Conservation (phyloP, 1,284 basidiomycete species). For the Cerrena zonata region DNA sequence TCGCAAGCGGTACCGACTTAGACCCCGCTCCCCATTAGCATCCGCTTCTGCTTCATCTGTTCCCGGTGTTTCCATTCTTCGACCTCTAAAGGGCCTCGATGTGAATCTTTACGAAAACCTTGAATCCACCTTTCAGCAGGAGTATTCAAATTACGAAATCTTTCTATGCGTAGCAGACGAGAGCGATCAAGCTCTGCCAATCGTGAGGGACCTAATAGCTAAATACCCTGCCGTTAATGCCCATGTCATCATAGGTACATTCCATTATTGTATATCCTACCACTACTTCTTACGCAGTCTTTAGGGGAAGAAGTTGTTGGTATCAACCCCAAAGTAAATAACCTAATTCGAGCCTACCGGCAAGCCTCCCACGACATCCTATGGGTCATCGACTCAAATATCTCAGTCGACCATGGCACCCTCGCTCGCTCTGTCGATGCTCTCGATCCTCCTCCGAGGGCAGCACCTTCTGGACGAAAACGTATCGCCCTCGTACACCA, state of each 20-base stretch:
- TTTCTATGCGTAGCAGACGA: conserved; percentile 81
- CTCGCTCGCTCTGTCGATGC: conserved; percentile 82
- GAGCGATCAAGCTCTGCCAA: conserved; percentile 73
- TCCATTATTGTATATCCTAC: conserved; percentile 9
- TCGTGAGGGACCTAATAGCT: conserved; percentile 70
- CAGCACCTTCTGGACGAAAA: conserved; percentile 20
- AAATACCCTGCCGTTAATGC: conserved; percentile 73
- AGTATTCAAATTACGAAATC: conserved; percentile 85
- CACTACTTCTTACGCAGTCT: conserved; percentile 1
- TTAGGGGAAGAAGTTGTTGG: conserved; percentile 70
- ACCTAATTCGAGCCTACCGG: conserved; percentile 80
- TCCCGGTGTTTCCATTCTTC: conserved; percentile 86
- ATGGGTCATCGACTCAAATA: conserved; percentile 95
- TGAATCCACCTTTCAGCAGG: conserved; percentile 83
- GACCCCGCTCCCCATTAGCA: conserved; percentile 59
- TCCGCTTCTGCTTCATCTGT: conserved; percentile 45
- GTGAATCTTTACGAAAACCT: conserved; percentile 90
- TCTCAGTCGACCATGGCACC: conserved; percentile 75
- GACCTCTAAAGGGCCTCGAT: conserved; percentile 88
- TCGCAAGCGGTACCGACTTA: conserved; percentile 63
- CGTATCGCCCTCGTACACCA: conserved; percentile 90
- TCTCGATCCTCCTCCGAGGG: conserved; percentile 40
- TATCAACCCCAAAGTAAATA: conserved; percentile 97
- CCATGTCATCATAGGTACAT: conserved; percentile 70
- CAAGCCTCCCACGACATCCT: conserved; percentile 83